phyloP scores from a whole-genome alignment of 208 protist genomes.

The Spongospora subterranea region DNA sequence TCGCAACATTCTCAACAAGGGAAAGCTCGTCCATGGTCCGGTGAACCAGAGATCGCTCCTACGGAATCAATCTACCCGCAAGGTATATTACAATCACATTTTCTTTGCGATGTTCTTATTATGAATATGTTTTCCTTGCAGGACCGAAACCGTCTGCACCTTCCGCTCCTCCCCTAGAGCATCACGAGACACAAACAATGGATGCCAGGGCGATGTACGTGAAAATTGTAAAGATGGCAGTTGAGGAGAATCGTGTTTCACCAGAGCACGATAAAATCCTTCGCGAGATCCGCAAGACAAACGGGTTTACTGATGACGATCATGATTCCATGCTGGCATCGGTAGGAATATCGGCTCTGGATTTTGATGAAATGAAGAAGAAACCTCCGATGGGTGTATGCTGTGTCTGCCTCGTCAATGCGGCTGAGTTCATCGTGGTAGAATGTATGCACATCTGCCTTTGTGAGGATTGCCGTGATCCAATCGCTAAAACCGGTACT shows the following conservation, averaged over 20 bases:
- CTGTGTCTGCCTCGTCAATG: conserved; percentile 22
- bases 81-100: neutral
- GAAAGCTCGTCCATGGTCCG: neutral
- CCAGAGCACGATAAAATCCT: neutral
- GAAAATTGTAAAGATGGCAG: conserved; percentile 24
- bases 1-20: too few species aligned
- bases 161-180: neutral
- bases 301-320: neutral
- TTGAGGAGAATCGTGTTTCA: neutral
- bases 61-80: neutral
- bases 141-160: neutral
- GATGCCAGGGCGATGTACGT: neutral
- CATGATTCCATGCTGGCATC: neutral
- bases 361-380: neutral
- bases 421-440: conserved; percentile 16
- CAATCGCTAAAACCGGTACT: too few species aligned
- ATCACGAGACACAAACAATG: neutral
- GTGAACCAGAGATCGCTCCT: neutral
- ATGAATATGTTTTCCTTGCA: neutral
- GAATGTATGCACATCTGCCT: conserved; percentile 21
- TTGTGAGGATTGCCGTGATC: neutral
- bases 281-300: neutral
- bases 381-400: neutral
- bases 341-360: neutral
- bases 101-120: neutral